Evolutionary conservation across 345 rosid species (phyloP), one percentile per base, ranked within the genome.

Genomic region (Eucalyptus regnans): DNA sequence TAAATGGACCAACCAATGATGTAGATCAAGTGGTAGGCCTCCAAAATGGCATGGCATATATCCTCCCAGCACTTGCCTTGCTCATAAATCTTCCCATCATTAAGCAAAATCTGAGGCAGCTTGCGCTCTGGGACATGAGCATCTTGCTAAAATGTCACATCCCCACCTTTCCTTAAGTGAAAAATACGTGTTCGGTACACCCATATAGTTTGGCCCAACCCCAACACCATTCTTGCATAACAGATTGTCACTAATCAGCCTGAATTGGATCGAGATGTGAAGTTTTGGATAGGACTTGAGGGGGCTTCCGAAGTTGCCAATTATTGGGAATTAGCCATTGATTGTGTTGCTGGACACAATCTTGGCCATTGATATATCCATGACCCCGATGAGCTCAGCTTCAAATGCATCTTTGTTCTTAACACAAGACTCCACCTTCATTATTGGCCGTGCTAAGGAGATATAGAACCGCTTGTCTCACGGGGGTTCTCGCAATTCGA

Each of bases 31-130:
- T 96, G 93, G 85, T 92, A 92, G 81, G 97, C 96, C 84, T 95
- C 95, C 91, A 94, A 49, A 80, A 96, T 94, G 12, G 96, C 95
- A 87, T 95, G 96, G 87, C 96, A 96, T 86, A 96, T 94, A 41
- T 96, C 97, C 89, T 95, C 94, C 95, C 96, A 96, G 29, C 96
- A 96, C 76, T 88, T 92, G 88, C 92, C 91, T 25, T 94, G 95
- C 93, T 89, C 88, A 89, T 76, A 96, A 88, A 88, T 87, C 85
- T 90, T 93, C 76, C 96, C 95, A 71, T 86, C 93, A 50, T 95
- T 94, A 46, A 95, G 96, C 29, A n/a, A n/a, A n/a, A n/a, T n/a
- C n/a, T n/a, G n/a, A n/a, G n/a, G 96, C 7, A 93, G 91, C 90
- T 87, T 50, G 44, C 58, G 58, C 16, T 91, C 90, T 44, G 95